phyloP scores from a whole-genome alignment of 2,329 filamentous ascomycete species.

The Torrubiellomyces zombiae region DNA sequence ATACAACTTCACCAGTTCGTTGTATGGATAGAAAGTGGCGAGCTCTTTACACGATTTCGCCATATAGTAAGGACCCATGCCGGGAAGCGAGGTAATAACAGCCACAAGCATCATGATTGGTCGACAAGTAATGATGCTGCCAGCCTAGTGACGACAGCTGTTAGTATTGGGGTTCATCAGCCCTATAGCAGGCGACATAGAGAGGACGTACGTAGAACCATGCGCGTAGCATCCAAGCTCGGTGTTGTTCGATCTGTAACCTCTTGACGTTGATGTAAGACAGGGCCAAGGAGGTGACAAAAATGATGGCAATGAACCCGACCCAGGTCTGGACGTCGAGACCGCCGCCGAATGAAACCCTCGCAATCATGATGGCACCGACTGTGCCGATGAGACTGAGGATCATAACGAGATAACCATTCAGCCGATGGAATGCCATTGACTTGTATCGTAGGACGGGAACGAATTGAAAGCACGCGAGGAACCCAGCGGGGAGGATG shows the following conservation, averaged over 20 bases:
- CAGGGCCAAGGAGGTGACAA: conserved; percentile 22
- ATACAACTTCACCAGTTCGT: conserved; percentile 16
- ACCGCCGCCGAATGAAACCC: conserved; percentile 33
- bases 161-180: background rate
- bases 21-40: conserved; percentile 15
- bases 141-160: conserved; percentile 23
- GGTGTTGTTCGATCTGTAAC: conserved; percentile 43
- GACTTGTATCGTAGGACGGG: conserved; percentile 26
- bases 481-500: conserved; percentile 24
- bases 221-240: conserved; percentile 44
- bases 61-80: conserved; percentile 9
- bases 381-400: conserved; percentile 26
- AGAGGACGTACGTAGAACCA: conserved; percentile 25
- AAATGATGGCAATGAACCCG: conserved; percentile 25
- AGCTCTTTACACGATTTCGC: conserved; percentile 29
- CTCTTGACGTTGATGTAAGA: conserved; percentile 38
- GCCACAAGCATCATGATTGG: conserved; percentile 26
- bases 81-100: conserved; percentile 15
- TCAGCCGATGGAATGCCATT: conserved; percentile 38
- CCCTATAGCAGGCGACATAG: too few relatives aligned
- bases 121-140: conserved; percentile 31
- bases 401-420: conserved; percentile 34
- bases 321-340: conserved; percentile 26
- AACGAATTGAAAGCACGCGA: conserved; percentile 29
- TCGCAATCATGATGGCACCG: conserved; percentile 33